Evolutionary conservation across 2,329 filamentous ascomycete species (phyloP), one percentile per base, ranked within the genome.

Genomic region (Eutypella sp.): DNA sequence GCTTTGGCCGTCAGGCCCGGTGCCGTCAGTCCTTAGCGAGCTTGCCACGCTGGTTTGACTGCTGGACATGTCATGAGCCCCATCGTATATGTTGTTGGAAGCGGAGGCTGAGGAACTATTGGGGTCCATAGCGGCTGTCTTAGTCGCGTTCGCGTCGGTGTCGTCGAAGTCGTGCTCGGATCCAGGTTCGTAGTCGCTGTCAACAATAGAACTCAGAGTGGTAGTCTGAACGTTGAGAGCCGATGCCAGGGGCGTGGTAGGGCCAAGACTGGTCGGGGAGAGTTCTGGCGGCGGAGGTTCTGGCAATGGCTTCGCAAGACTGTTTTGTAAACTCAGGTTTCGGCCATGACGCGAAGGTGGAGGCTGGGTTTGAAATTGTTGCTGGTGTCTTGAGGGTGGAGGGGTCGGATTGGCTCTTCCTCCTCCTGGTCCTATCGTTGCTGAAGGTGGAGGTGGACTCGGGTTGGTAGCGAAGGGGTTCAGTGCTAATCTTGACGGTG

Each of bases 231-330:
- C 16, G 25, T 39, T 50, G 36, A 25, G 44, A 20, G 42, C 41
- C 23, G 46, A 44, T 34, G 44, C 43, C 13, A 43, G 45, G 13
- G 65, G 65, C 6, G 63, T 64, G 40, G 58, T 50, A 5, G 63
- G 36, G 34, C 34, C 34, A 11, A 18, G 65, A 45, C 62, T 62
- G 44, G 55, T 55, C 24, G 64, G 65, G 15, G 59, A 70, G 40
- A 62, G 63, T 44, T 57, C 64, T 49, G 53, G 60, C 45, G 56
- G 68, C 22, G 78, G 76, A 20, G 76, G 69, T 49, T 74, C 70
- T 29, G 78, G 78, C 19, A 81, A 61, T 41, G 78, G 78, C 60
- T 82, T 82, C 55, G 72, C 71, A 51, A 81, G 75, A 55, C 76
- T 81, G 47, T 75, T 67, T 57, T 78, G 76, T 41, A 81, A 63